These are phyloP conservation scores for Puccinellia tenuiflora DNA, from an alignment of 176 grass and related monocot genomes.

Conservation along the genomic window DNA sequence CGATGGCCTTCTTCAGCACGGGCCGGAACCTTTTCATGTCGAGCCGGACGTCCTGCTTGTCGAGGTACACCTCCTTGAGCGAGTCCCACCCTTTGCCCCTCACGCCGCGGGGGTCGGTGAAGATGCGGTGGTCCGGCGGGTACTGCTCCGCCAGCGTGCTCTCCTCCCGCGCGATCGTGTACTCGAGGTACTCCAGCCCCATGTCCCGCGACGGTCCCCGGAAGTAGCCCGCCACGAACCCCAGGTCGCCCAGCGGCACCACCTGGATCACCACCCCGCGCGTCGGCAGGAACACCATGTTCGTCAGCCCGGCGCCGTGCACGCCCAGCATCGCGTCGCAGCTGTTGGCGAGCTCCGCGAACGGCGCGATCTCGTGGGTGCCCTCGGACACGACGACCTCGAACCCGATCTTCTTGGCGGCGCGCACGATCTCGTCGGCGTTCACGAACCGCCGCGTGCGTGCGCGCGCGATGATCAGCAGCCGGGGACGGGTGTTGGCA, in stretches of 20 bases:
- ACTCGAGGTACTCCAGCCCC: conserved; percentile 66
- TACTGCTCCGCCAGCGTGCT: conserved; percentile 71
- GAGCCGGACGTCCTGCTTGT: conserved; percentile 78
- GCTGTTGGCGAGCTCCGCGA: conserved; percentile 53
- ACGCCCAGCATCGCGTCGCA: conserved; percentile 71
- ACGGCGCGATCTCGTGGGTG: conserved; percentile 39
- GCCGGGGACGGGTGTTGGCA: background rate
- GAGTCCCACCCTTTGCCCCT: conserved; percentile 48
- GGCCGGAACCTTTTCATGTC: conserved; percentile 59
- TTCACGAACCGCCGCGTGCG: conserved; percentile 64
- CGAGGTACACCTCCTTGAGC: conserved; percentile 51
- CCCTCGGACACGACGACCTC: conserved; percentile 65
- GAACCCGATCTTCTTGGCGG: conserved; percentile 42
- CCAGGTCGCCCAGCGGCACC: conserved; percentile 60
- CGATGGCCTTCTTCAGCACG: conserved; percentile 47
- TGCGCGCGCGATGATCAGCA: conserved; percentile 50
- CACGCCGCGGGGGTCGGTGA: conserved; percentile 68
- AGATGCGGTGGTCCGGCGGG: conserved; percentile 64
- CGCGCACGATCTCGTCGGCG: conserved; percentile 42
- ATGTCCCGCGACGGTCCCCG: conserved; percentile 48
- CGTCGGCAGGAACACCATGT: conserved; percentile 85
- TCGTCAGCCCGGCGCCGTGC: conserved; percentile 80
- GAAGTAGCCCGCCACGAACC: conserved; percentile 57
- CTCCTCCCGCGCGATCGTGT: conserved; percentile 70
- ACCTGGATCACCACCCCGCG: conserved; percentile 72